phyloP scores from a whole-genome alignment of 2,329 filamentous ascomycete species.

The Epichloe uncinata region DNA sequence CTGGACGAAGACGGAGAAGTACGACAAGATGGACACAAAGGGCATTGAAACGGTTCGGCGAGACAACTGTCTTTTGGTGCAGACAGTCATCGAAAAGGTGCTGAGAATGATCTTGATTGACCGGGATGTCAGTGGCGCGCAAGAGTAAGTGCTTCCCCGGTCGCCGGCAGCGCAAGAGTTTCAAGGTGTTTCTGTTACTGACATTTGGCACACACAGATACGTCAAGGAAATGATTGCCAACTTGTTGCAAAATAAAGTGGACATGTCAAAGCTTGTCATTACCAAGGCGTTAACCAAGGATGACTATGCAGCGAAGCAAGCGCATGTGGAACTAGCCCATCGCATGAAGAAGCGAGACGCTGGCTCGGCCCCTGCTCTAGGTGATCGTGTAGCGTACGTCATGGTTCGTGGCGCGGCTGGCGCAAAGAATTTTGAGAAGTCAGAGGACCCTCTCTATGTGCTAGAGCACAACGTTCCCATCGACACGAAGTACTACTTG shows the following conservation, averaged over 20 bases:
- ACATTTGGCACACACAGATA: conserved; percentile 45
- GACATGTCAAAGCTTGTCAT: conserved; percentile 99
- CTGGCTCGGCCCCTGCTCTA: conserved; percentile 80
- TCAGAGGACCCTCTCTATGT: conserved; percentile 96
- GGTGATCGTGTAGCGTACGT: conserved; percentile 97
- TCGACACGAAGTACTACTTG: conserved; percentile 96
- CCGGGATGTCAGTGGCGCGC: conserved; percentile 74
- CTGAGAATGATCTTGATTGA: conserved; percentile 93
- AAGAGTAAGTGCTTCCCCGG: conserved; percentile 53
- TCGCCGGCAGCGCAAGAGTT: background rate
- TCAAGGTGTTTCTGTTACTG: background rate
- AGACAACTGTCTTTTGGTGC: conserved; percentile 91
- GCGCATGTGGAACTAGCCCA: conserved; percentile 1
- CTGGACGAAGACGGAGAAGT: conserved; percentile 90
- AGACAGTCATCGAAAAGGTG: conserved; percentile 95
- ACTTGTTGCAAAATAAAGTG: conserved; percentile 90
- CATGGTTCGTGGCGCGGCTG: conserved; percentile 82
- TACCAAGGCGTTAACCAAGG: conserved; percentile 89
- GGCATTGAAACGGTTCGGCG: conserved; percentile 96
- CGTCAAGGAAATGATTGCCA: conserved; percentile 90
- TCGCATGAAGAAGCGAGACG: conserved; percentile 67
- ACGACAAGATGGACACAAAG: conserved; percentile 99
- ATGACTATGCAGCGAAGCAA: conserved; percentile 67
- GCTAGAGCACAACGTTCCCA: conserved; percentile 91
- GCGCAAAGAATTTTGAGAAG: conserved; percentile 91